A percentile compares a stretch with the other conserved stretches of the same genome.
These are phyloP conservation scores for Kandelia obovata DNA, from an alignment of 345 rosid species.

Conservation along the genomic window DNA sequence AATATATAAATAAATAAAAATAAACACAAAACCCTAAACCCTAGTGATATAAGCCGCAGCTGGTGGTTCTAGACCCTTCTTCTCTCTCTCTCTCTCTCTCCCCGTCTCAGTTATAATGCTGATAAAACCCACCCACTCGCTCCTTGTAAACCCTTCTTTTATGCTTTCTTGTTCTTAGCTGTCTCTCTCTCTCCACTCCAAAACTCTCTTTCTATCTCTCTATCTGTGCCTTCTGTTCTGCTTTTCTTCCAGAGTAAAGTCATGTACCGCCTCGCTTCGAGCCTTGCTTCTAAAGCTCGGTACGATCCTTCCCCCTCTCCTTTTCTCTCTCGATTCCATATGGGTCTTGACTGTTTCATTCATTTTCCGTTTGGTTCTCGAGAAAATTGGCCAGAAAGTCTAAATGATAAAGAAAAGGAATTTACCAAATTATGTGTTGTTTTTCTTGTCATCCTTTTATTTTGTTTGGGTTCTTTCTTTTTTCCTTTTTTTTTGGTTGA, in stretches of 20 bases:
- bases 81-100: not conserved
- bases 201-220: not conserved
- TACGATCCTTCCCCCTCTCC: not conserved
- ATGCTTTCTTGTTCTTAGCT: not conserved
- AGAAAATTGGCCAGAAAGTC: no score
- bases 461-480: not conserved
- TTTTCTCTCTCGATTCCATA: not conserved
- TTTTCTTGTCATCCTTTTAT: no score
- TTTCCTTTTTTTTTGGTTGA: not conserved
- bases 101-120: not conserved
- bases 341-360: not conserved
- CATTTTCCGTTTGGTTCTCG: conserved; percentile 6
- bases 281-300: conserved; percentile 66
- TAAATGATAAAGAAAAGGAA: no score
- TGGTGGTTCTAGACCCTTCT: conserved; percentile 57
- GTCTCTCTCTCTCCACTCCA: not conserved
- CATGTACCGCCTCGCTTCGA: conserved; percentile 67
- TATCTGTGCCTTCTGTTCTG: not conserved
- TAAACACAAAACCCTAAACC: conserved; percentile 58
- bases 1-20: conserved; percentile 14
- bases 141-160: not conserved
- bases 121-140: not conserved
- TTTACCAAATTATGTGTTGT: no score
- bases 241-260: not conserved
- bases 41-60: conserved; percentile 22